Evolutionary conservation across 75 land plant species (phyloP).

Genomic region (Isoetes taiwanensis): DNA sequence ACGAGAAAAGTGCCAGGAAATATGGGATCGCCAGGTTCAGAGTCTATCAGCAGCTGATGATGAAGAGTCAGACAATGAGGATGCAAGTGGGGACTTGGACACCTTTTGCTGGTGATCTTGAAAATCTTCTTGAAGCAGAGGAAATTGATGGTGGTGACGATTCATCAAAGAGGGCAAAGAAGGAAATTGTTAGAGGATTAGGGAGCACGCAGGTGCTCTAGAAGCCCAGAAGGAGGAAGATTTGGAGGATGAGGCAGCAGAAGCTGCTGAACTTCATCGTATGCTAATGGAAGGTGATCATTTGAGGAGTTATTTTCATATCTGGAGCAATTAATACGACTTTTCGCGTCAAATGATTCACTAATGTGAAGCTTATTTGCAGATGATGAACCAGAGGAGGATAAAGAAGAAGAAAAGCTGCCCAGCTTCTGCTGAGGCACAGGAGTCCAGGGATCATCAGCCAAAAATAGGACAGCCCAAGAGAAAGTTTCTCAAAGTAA

Average conservation of each 20-base stretch:
- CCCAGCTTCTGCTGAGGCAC: conserved; percentile 13
- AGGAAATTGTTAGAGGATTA: conserved; percentile 61
- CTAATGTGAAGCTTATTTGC: conserved; percentile 14
- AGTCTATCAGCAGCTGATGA: conserved; percentile 58
- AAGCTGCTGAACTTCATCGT: conserved; percentile 79
- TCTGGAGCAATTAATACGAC: no score
- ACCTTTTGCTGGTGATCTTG: conserved; percentile 98
- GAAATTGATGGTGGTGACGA: conserved; percentile 66
- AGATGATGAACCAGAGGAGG: conserved; percentile 66
- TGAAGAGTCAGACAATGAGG: conserved; percentile 79
- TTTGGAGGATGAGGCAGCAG: conserved; percentile 90
- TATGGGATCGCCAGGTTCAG: conserved; percentile 92
- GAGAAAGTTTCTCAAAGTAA: no score
- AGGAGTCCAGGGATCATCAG: conserved; percentile 19
- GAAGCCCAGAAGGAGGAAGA: conserved; percentile 77
- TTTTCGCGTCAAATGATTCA: no score
- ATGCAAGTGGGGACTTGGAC: conserved; percentile 90
- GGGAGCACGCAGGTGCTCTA: conserved; percentile 59
- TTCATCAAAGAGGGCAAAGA: conserved; percentile 24
- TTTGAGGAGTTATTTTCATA: no score
- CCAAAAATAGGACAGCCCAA: no score
- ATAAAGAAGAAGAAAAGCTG: conserved; percentile 42
- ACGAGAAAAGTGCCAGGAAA: conserved; percentile 94
- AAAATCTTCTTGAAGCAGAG: conserved; percentile 95
- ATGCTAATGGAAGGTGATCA: conserved; percentile 85